These are phyloP conservation scores for Limonium bicolor DNA, from an alignment of 148 eudicot genomes.

Conservation along the genomic window DNA sequence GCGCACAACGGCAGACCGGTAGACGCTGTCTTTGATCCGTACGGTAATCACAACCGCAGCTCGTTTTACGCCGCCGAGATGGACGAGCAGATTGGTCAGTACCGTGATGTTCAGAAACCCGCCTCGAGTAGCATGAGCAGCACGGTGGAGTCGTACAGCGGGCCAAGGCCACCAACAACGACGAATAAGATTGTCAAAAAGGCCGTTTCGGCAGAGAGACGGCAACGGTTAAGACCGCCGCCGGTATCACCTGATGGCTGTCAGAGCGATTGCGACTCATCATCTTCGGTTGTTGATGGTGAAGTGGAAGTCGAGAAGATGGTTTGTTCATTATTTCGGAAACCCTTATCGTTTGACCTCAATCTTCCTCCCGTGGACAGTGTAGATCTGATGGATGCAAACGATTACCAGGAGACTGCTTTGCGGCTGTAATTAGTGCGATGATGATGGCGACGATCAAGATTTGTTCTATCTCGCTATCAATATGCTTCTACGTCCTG, in stretches of 20 bases:
- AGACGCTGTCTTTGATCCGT: slow-evolving; percentile 3
- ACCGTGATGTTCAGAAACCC: slow-evolving; percentile 18
- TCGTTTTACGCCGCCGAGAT: background rate
- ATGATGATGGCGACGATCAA: background rate
- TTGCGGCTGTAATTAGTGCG: slow-evolving; percentile 22
- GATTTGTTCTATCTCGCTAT: background rate
- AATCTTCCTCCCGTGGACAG: slow-evolving; percentile 30
- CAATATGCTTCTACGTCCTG: slow-evolving; percentile 1
- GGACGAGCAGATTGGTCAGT: slow-evolving; percentile 4
- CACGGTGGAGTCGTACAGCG: slow-evolving; percentile 55
- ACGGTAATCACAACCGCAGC: background rate
- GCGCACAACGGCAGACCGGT: background rate
- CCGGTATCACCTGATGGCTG: slow-evolving; percentile 20
- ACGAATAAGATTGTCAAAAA: background rate
- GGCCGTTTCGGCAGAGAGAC: background rate
- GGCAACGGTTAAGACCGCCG: slow-evolving; percentile 11
- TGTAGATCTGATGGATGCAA: slow-evolving; percentile 7
- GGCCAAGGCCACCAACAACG: slow-evolving; percentile 16
- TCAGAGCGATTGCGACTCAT: slow-evolving; percentile 40
- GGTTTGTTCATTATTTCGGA: slow-evolving; percentile 15
- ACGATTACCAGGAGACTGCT: slow-evolving; percentile 20
- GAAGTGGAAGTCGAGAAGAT: slow-evolving; percentile 14
- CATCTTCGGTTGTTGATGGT: slow-evolving; percentile 33
- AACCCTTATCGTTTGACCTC: slow-evolving; percentile 28
- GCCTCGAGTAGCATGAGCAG: slow-evolving; percentile 56